A percentile compares a stretch with the other conserved stretches of the same genome.
These are phyloP conservation scores for Aspergillus sparsus DNA, from an alignment of 495 filamentous ascomycete species.

Conservation along the genomic window DNA sequence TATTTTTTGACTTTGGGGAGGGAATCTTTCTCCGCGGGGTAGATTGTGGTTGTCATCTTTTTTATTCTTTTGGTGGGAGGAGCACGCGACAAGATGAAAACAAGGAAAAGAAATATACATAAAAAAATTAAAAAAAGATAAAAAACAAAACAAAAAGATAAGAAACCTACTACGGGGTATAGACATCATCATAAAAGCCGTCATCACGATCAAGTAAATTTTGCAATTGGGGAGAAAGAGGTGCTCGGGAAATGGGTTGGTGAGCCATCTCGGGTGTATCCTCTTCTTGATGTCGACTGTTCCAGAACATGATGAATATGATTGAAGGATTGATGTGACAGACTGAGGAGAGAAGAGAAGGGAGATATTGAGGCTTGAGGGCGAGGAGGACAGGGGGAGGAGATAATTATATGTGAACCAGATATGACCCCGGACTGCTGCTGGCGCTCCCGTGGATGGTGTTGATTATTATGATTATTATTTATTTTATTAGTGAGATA, in stretches of 20 bases:
- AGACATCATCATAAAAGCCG: slow-evolving; percentile 74
- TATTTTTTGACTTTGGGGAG: slow-evolving; percentile 3
- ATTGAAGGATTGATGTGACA: neutral
- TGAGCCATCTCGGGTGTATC: slow-evolving; percentile 39
- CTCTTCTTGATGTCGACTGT: slow-evolving; percentile 30
- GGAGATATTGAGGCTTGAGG: neutral
- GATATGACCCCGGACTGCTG: too few relatives aligned
- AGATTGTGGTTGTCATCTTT: neutral
- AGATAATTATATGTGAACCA: neutral
- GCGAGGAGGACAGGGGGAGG: neutral
- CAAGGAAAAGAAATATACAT: too few relatives aligned
- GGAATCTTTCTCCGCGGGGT: slow-evolving; percentile 13
- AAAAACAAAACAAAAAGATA: neutral
- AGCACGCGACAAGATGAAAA: slow-evolving; percentile 7
- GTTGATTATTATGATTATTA: too few relatives aligned
- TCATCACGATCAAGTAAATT: slow-evolving; percentile 76
- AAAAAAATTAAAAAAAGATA: too few relatives aligned
- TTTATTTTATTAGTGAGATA: too few relatives aligned
- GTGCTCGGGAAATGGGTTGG: slow-evolving; percentile 57
- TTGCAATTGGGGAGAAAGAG: slow-evolving; percentile 70
- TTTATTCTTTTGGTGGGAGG: slow-evolving; percentile 4
- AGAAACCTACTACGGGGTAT: slow-evolving; percentile 73
- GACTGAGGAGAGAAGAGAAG: neutral
- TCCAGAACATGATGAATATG: slow-evolving; percentile 38
- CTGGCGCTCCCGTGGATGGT: too few relatives aligned